These are phyloP conservation scores for Artomyces pyxidatus DNA, from an alignment of 768 basidiomycete species.

Conservation along the genomic window DNA sequence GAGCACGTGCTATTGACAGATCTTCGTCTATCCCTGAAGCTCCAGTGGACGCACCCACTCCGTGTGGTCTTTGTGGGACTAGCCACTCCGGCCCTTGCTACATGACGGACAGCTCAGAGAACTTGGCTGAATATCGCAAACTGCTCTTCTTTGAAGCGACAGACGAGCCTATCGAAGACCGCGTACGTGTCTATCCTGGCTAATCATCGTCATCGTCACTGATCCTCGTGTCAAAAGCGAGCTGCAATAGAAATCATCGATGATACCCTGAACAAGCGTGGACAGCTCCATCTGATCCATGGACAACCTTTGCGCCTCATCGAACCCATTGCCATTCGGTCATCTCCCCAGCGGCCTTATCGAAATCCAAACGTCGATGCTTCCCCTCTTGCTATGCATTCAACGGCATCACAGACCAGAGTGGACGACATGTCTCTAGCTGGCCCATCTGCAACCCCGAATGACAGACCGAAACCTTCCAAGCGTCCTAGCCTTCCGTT, in stretches of 20 bases:
- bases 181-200: conserved; percentile 33
- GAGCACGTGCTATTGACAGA: too few species aligned
- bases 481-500: conserved; percentile 24
- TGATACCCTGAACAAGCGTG: conserved; percentile 46
- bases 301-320: conserved; percentile 60
- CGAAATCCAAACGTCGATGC: neutral
- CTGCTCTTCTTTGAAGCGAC: conserved; percentile 57
- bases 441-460: conserved; percentile 10
- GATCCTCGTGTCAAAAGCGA: conserved; percentile 31
- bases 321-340: conserved; percentile 18
- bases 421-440: too few species aligned
- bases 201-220: neutral
- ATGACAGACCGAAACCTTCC: neutral
- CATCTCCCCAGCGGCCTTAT: conserved; percentile 5
- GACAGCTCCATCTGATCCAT: conserved; percentile 45
- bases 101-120: conserved; percentile 59
- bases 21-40: neutral
- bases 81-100: conserved; percentile 35
- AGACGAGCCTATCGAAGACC: conserved; percentile 57
- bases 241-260: conserved; percentile 69
- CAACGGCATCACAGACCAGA: too few species aligned
- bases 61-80: conserved; percentile 58
- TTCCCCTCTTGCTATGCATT: neutral
- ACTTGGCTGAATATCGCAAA: conserved; percentile 61
- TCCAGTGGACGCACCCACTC: conserved; percentile 10